These are phyloP conservation scores for Pythium brassicae DNA, from an alignment of 352 stramenopile genomes.

Conservation along the genomic window DNA sequence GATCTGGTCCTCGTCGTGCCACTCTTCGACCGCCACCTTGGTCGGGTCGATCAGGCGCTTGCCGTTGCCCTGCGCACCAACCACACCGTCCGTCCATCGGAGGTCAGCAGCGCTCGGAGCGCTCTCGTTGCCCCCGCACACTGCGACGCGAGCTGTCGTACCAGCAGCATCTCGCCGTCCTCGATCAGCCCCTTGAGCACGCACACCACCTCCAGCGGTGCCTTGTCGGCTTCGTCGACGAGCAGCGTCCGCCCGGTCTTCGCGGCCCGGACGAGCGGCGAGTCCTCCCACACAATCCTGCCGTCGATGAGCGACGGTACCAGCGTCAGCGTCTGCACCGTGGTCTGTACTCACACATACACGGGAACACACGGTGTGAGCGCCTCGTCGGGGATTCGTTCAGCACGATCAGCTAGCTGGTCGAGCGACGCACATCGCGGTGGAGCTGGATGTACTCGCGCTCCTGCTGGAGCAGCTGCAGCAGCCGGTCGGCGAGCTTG, in stretches of 20 bases:
- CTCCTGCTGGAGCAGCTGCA: constrained; percentile 90
- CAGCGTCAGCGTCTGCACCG: constrained; percentile 91
- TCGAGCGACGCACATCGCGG: constrained; percentile 69
- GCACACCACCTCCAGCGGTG: constrained; percentile 92
- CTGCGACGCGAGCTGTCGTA: constrained; percentile 11
- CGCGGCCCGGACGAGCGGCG: constrained; percentile 91
- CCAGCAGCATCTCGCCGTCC: constrained; percentile 93
- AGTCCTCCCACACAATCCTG: constrained; percentile 91
- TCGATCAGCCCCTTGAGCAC: constrained; percentile 95
- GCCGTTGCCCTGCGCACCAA: constrained; percentile 78
- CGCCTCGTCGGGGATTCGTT: not conserved
- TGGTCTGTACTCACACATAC: constrained; percentile 55
- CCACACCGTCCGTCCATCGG: too few relatives aligned
- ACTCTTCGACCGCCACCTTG: constrained; percentile 61
- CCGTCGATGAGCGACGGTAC: constrained; percentile 87
- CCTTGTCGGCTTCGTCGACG: constrained; percentile 97
- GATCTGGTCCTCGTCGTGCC: constrained; percentile 66
- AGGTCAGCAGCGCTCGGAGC: not conserved
- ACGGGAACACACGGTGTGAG: not conserved
- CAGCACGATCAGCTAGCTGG: not conserved
- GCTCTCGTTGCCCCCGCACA: not conserved
- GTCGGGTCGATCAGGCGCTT: constrained; percentile 73
- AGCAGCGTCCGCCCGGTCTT: constrained; percentile 90
- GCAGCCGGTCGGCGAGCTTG: constrained; percentile 89
- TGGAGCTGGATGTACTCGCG: constrained; percentile 97